phyloP scores from a whole-genome alignment of 495 filamentous ascomycete genomes.

The Podospora anserina region DNA sequence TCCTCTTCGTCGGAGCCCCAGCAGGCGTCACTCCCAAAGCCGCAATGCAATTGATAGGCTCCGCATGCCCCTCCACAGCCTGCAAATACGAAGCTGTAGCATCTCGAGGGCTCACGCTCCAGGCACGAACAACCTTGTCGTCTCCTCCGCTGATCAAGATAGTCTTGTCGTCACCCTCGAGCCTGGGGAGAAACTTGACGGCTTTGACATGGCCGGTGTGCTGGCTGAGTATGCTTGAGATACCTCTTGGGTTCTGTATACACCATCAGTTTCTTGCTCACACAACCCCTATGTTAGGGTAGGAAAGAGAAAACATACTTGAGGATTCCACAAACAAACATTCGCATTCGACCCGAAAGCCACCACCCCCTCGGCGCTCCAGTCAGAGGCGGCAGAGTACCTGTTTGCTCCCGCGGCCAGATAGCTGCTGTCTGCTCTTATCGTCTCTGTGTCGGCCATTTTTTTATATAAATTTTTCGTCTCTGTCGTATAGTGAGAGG shows the following conservation, averaged over 20 bases:
- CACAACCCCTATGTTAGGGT: background rate
- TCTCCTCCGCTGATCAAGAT: slow-evolving; percentile 76
- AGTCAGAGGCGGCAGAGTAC: slow-evolving; percentile 86
- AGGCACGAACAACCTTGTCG: slow-evolving; percentile 75
- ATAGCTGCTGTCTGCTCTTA: slow-evolving; percentile 48
- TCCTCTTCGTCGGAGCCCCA: slow-evolving; percentile 24
- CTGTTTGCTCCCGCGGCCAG: slow-evolving; percentile 86
- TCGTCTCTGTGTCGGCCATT: slow-evolving; percentile 21
- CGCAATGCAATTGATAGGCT: slow-evolving; percentile 76
- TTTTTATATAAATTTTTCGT: background rate
- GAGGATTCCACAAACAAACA: slow-evolving; percentile 82
- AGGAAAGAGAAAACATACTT: slow-evolving; percentile 52
- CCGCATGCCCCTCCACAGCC: slow-evolving; percentile 60
- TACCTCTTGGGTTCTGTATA: slow-evolving; percentile 55
- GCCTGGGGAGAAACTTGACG: slow-evolving; percentile 68
- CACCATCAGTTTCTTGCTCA: background rate
- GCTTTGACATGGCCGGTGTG: slow-evolving; percentile 81
- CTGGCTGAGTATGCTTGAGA: slow-evolving; percentile 68
- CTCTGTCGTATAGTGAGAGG: background rate
- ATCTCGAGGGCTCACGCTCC: slow-evolving; percentile 46
- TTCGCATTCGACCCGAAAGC: slow-evolving; percentile 89
- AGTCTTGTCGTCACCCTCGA: slow-evolving; percentile 42
- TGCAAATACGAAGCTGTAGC: slow-evolving; percentile 41
- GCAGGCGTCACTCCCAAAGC: slow-evolving; percentile 43
- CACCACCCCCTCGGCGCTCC: slow-evolving; percentile 70